These are phyloP conservation scores for Aspergillus terreus DNA, from an alignment of 2,329 filamentous ascomycete genomes.

Conservation along the genomic window DNA sequence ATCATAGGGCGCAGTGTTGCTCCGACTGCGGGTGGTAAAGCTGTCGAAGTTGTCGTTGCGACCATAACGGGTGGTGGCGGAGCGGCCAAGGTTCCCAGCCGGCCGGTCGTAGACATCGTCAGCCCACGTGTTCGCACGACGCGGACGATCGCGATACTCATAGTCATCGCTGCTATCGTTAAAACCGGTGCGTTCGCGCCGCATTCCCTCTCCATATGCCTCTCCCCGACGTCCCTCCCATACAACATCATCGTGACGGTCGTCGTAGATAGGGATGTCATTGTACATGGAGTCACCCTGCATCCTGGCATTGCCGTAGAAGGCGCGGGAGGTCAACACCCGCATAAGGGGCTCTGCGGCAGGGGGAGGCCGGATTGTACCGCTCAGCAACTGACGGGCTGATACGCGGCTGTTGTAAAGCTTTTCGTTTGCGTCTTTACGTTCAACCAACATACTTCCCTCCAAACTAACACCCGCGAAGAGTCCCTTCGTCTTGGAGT, in stretches of 20 bases:
- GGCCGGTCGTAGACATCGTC: constrained; percentile 48
- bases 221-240: constrained; percentile 74
- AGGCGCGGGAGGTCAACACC: constrained; percentile 79
- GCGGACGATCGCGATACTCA: constrained; percentile 52
- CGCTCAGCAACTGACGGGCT: constrained; percentile 76
- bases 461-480: constrained; percentile 95
- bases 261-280: constrained; percentile 84
- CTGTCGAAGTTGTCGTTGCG: constrained; percentile 28
- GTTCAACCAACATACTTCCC: constrained; percentile 87
- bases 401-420: constrained; percentile 82
- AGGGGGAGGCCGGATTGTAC: constrained; percentile 71
- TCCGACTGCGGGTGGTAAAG: constrained; percentile 26
- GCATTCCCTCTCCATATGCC: constrained; percentile 65
- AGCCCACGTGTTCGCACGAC: constrained; percentile 47
- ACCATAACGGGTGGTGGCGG: constrained; percentile 30
- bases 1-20: constrained; percentile 37
- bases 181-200: constrained; percentile 53
- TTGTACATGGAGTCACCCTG: constrained; percentile 77
- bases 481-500: constrained; percentile 95
- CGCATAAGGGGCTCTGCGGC: constrained; percentile 80
- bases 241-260: constrained; percentile 73
- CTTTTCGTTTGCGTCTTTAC: constrained; percentile 95
- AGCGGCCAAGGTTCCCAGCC: constrained; percentile 30
- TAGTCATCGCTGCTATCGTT: constrained; percentile 49
- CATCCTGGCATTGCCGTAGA: constrained; percentile 61